Evolutionary conservation across 495 filamentous ascomycete species (phyloP).

Genomic region (Aspergillus sclerotiicarbonarius): DNA sequence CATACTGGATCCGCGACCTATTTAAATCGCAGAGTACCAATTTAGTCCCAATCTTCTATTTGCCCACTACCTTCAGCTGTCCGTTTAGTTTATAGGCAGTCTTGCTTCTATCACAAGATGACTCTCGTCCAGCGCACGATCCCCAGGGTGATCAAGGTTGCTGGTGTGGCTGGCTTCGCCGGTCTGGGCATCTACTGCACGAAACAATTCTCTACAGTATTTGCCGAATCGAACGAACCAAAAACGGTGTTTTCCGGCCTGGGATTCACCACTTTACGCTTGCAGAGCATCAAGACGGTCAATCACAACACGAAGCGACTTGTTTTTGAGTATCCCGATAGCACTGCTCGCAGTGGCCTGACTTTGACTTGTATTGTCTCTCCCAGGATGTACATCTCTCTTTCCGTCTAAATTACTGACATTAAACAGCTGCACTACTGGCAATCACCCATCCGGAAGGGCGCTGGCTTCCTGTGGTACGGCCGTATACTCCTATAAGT

Average conservation of each 20-base stretch:
- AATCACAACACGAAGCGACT: slow-evolving; percentile 67
- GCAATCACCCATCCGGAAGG: slow-evolving; percentile 53
- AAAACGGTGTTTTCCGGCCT: slow-evolving; percentile 23
- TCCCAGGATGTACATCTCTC: no score
- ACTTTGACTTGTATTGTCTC: slow-evolving; percentile 48
- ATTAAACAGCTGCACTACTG: slow-evolving; percentile 48
- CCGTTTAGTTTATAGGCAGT: no score
- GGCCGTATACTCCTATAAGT: slow-evolving; percentile 62
- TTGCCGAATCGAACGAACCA: slow-evolving; percentile 24
- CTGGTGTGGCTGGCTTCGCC: background rate
- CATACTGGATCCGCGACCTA: no score
- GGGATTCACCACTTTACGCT: slow-evolving; percentile 26
- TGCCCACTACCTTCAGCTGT: no score
- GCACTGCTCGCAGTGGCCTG: slow-evolving; percentile 49
- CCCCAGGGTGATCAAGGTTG: background rate
- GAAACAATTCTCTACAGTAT: background rate
- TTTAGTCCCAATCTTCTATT: no score
- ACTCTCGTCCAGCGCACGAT: background rate
- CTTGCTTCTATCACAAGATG: background rate
- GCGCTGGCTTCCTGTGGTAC: slow-evolving; percentile 50
- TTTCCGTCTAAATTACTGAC: no score
- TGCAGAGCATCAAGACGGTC: slow-evolving; percentile 50
- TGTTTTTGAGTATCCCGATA: slow-evolving; percentile 58
- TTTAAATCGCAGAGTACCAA: no score
- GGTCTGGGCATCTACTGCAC: background rate